phyloP scores from a whole-genome alignment of 768 basidiomycete species.

The Mycena kentingensis region DNA sequence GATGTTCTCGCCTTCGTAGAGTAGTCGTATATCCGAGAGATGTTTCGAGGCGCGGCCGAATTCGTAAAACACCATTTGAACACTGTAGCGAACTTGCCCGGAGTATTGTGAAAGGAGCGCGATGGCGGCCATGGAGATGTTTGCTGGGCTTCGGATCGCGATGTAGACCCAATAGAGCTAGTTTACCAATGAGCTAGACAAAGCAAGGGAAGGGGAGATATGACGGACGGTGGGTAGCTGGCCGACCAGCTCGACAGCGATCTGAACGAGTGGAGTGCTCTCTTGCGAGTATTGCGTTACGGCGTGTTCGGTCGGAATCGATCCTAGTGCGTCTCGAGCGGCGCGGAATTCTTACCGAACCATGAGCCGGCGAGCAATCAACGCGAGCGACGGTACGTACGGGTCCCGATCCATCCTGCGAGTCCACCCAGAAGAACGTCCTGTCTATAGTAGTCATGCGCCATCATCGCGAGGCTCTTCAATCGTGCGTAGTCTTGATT shows the following conservation, averaged over 20 bases:
- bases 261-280: neutral
- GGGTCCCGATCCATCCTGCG: slow-evolving; percentile 14
- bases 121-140: slow-evolving; percentile 31
- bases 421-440: slow-evolving; percentile 14
- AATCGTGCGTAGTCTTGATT: slow-evolving; percentile 9
- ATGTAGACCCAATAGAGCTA: slow-evolving; percentile 32
- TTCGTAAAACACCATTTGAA: slow-evolving; percentile 17
- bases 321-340: slow-evolving; percentile 5
- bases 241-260: slow-evolving; percentile 2
- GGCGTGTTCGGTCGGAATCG: neutral
- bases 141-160: slow-evolving; percentile 28
- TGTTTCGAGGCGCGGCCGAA: slow-evolving; percentile 9
- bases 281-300: slow-evolving; percentile 11
- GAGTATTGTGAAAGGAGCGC: slow-evolving; percentile 33
- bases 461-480: slow-evolving; percentile 3
- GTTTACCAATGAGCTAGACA: neutral
- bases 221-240: slow-evolving; percentile 13
- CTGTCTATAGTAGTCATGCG: neutral
- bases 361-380: neutral
- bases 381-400: neutral
- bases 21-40: slow-evolving; percentile 23
- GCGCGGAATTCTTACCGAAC: slow-evolving; percentile 11
- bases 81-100: slow-evolving; percentile 24
- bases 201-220: neutral
- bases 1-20: slow-evolving; percentile 26